These are phyloP conservation scores for Pseudocercospora macadamiae DNA, from an alignment of 2,329 filamentous ascomycete genomes.

Conservation along the genomic window DNA sequence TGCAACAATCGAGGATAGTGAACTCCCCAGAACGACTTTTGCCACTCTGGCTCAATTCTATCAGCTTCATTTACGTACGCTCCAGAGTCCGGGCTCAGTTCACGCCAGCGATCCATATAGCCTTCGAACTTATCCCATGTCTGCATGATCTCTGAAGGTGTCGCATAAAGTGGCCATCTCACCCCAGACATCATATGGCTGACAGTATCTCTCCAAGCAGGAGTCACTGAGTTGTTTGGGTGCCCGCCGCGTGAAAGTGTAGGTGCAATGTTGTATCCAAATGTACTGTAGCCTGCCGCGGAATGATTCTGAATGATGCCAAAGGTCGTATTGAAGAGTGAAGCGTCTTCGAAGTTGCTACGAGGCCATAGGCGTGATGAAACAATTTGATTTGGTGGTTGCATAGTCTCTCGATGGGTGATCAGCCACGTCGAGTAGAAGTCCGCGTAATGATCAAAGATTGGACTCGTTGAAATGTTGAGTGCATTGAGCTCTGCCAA, in stretches of 20 bases:
- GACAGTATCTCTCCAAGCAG: slow-evolving; percentile 23
- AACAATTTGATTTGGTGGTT: background rate
- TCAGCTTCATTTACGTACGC: slow-evolving; percentile 54
- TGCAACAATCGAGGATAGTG: slow-evolving; percentile 38
- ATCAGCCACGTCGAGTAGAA: background rate
- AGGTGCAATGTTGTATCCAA: slow-evolving; percentile 2
- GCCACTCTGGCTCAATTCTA: slow-evolving; percentile 40
- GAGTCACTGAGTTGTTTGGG: slow-evolving; percentile 14
- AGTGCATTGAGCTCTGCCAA: background rate
- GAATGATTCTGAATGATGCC: background rate
- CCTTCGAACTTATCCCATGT: background rate
- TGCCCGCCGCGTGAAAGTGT: background rate
- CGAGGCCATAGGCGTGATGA: background rate
- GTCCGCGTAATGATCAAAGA: background rate
- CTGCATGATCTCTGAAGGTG: slow-evolving; percentile 34
- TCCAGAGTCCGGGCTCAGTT: slow-evolving; percentile 45
- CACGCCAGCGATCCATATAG: slow-evolving; percentile 33
- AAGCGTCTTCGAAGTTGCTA: background rate
- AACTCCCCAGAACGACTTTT: slow-evolving; percentile 40
- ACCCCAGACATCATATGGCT: slow-evolving; percentile 13
- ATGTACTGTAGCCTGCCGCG: background rate
- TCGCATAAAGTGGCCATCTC: slow-evolving; percentile 32
- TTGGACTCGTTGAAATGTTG: background rate
- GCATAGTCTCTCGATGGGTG: background rate
- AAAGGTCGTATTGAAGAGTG: background rate